These are phyloP conservation scores for Scleroderma citrinum DNA, from an alignment of 768 basidiomycete genomes.

Conservation along the genomic window DNA sequence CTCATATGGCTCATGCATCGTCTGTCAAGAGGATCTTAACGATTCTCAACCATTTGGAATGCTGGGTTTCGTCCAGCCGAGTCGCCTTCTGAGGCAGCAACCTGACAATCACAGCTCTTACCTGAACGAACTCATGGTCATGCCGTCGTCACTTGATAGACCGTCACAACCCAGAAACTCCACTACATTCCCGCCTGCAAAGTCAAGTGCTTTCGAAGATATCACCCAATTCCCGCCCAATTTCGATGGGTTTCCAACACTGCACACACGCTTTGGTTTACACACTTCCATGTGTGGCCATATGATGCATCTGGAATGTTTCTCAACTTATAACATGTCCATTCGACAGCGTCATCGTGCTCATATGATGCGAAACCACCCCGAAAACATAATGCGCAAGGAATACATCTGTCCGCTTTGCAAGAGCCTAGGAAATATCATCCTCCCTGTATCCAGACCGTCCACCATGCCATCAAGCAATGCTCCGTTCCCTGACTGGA, in stretches of 20 bases:
- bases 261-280: conserved; percentile 77
- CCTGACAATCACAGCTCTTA: conserved; percentile 56
- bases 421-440: conserved; percentile 92
- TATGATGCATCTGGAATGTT: conserved; percentile 95
- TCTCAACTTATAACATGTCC: conserved; percentile 82
- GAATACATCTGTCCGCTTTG: conserved; percentile 97
- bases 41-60: conserved; percentile 70
- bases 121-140: conserved; percentile 67
- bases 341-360: conserved; percentile 82
- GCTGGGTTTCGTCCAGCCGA: conserved; percentile 84
- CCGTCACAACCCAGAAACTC: conserved; percentile 19
- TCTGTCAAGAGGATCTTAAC: conserved; percentile 93
- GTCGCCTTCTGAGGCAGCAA: conserved; percentile 73
- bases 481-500: conserved; percentile 80
- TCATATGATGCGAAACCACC: conserved; percentile 89
- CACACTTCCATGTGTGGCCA: conserved; percentile 89
- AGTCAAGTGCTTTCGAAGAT: conserved; percentile 19
- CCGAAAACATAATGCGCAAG: conserved; percentile 87
- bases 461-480: conserved; percentile 40
- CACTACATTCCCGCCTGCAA: conserved; percentile 30
- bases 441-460: conserved; percentile 71
- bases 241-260: conserved; percentile 70
- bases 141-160: conserved; percentile 64
- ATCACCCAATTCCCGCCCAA: conserved; percentile 43
- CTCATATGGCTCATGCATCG: conserved; percentile 91